Evolutionary conservation across 805 yeast genomes (phyloP), one percentile per base, ranked within the genome.

Genomic region (Kodamaea neixiangensis): DNA sequence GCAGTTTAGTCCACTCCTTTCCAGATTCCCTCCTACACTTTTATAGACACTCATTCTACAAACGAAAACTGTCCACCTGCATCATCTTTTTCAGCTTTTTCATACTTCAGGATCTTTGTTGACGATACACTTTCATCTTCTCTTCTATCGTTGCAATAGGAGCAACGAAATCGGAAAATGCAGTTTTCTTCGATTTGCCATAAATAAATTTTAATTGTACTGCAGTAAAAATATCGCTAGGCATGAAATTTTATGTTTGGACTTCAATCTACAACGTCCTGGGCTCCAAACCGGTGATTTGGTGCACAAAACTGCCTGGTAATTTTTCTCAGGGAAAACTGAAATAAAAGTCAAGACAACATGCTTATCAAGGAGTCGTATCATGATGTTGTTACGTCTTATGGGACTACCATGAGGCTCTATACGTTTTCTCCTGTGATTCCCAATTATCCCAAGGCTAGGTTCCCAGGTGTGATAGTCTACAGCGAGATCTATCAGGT

Each of bases 401-500:
- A 76, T 53, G 87, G 84, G 21, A 83, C 90, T 13, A 79, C 82
- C 22, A 78, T 87, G 78, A 76, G 94, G 50, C 70, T 87, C 38
- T 84, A 73, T 66, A 77, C 81, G 17, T 87, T 67, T 66, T 87
- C 84, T 47, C 96, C 96, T 11, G 79, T 75, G 57, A 77, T 87
- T 47, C 80, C 84, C 37, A 84, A 84, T 49, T 87, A 85, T 68
- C 93, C 94, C n/a, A 68, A 76, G 37, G 94, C 88, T 50, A 84
- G 82, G 62, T 87, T 87, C 62, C 94, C 96, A 1, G 96, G 87
- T 37, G 94, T 88, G 2, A 67, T 88, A 31, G 89, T 87, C 13
- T 87, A 82, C 68, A 82, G 89, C 49, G 96, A 87, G 66, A 87
- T 87, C 57, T 87, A 87, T 66, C 96, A 88, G 67, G 93, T 74